phyloP scores from a whole-genome alignment of 345 rosid species.

The Streptanthus diversifolius region DNA sequence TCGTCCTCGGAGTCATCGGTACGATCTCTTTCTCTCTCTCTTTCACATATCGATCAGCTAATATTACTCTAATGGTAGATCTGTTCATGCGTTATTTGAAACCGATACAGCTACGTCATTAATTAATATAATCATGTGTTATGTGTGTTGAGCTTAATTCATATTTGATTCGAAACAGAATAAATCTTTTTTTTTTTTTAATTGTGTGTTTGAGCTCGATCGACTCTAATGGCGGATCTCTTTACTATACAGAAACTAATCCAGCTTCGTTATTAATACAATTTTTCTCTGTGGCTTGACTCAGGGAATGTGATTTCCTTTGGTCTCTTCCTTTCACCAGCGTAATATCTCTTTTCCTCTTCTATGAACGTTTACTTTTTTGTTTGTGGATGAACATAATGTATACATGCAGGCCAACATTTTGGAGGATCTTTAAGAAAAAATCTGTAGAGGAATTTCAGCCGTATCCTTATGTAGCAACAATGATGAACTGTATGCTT shows the following conservation, averaged over 20 bases:
- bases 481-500: constrained; percentile 46
- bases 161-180: no score
- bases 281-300: neutral
- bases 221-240: neutral
- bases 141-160: no score
- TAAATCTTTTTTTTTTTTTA: no score
- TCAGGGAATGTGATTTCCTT: constrained; percentile 60
- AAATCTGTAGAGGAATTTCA: constrained; percentile 49
- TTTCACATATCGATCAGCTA: neutral
- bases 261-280: neutral
- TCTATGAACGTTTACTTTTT: neutral
- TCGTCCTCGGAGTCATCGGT: constrained; percentile 33
- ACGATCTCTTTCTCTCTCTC: neutral
- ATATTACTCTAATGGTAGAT: no score
- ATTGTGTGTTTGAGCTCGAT: no score
- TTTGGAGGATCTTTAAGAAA: constrained; percentile 31
- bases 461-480: constrained; percentile 43
- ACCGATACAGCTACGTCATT: no score
- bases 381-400: no score
- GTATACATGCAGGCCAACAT: constrained; percentile 31
- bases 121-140: no score
- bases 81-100: no score
- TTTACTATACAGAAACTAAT: no score
- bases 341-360: constrained; percentile 32
- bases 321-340: constrained; percentile 44